phyloP scores from a whole-genome alignment of 441 rosid genomes.

The Croton setiger region DNA sequence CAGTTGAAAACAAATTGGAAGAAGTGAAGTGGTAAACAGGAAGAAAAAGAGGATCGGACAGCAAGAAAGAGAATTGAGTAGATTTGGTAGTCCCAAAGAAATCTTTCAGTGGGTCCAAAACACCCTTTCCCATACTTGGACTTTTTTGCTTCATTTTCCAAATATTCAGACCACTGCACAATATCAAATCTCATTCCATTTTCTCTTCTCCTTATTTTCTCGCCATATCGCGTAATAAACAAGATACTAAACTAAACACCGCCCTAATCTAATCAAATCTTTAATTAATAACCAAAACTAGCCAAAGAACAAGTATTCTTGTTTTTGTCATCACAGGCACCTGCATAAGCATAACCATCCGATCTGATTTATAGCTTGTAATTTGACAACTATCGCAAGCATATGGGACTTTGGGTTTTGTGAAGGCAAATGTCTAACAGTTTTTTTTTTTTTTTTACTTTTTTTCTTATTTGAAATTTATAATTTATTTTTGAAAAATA shows the following conservation, averaged over 20 bases:
- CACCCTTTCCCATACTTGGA: slow-evolving; percentile 37
- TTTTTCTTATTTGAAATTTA: not conserved
- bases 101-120: slow-evolving; percentile 47
- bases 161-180: slow-evolving; percentile 29
- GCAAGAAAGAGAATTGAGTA: slow-evolving; percentile 1
- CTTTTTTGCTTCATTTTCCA: slow-evolving; percentile 35
- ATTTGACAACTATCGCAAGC: not conserved
- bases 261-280: not conserved
- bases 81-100: slow-evolving; percentile 40
- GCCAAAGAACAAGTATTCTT: not conserved
- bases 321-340: not conserved
- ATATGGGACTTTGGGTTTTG: slow-evolving; percentile 6
- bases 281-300: not conserved
- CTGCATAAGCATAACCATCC: not conserved
- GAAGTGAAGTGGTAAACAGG: slow-evolving; percentile 23
- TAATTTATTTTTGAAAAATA: not conserved
- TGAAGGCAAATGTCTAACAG: not conserved
- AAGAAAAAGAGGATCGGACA: not conserved
- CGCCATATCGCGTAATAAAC: not conserved
- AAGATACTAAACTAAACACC: not conserved
- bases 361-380: not conserved
- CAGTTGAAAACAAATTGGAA: not conserved
- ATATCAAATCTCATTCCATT: slow-evolving; percentile 36
- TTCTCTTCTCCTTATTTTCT: not conserved
- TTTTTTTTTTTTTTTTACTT: not conserved